Evolutionary conservation across 192 early-diverging fungal species (phyloP).

Genomic region (Phlyctochytrium arcticum): DNA sequence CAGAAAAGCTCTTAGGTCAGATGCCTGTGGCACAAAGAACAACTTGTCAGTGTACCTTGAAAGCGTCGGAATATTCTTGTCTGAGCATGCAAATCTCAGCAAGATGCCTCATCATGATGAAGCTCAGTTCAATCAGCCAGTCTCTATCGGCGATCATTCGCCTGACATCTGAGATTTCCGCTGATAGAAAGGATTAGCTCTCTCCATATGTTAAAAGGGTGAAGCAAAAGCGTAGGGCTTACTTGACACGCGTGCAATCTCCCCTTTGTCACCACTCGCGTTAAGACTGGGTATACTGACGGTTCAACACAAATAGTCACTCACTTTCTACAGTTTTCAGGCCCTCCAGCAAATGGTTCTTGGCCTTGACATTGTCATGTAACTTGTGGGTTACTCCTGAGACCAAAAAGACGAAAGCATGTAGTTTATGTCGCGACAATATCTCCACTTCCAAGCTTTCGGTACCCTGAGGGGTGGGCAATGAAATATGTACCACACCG

Average conservation of each 20-base stretch:
- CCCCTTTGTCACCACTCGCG: too few relatives aligned
- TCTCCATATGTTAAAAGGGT: not conserved
- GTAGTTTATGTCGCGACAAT: conserved; percentile 1
- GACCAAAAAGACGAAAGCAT: conserved; percentile 6
- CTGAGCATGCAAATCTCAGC: conserved; percentile 11
- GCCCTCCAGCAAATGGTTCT: conserved; percentile 23
- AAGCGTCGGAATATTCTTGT: conserved; percentile 7
- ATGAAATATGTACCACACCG: not conserved
- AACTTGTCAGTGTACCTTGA: not conserved
- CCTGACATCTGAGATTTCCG: not conserved
- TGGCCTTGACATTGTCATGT: conserved; percentile 15
- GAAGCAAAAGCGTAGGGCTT: not conserved
- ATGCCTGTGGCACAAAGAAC: too few relatives aligned
- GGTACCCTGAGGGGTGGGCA: not conserved
- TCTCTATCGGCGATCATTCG: not conserved
- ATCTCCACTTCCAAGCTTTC: not conserved
- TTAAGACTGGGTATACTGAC: not conserved
- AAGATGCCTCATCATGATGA: conserved; percentile 13
- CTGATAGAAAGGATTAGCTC: not conserved
- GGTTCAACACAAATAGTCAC: not conserved
- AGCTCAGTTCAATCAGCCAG: conserved; percentile 16
- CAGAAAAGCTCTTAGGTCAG: not conserved
- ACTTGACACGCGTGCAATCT: not conserved
- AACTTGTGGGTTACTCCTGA: conserved; percentile 13
- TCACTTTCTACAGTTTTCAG: conserved; percentile 18